A percentile compares a stretch with the other conserved stretches of the same genome.
Evolutionary conservation across 306 rosid genomes (phyloP).

Genomic region (Prosopis cineraria): DNA sequence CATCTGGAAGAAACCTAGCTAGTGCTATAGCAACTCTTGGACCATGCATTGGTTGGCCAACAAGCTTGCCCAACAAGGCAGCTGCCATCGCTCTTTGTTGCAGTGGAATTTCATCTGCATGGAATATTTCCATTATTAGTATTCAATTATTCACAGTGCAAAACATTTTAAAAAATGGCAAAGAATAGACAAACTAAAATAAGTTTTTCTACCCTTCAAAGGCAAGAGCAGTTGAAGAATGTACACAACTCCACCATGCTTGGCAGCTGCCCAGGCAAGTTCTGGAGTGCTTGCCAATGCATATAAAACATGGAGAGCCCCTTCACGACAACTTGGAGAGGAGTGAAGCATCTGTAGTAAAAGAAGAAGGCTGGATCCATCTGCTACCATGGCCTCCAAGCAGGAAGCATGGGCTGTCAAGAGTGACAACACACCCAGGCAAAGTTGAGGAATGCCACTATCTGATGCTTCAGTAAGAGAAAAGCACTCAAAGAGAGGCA

Average conservation of each 20-base stretch:
- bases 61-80: constrained; percentile 94
- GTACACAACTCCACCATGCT: constrained; percentile 97
- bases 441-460: constrained; percentile 91
- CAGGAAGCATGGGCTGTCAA: constrained; percentile 96
- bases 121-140: constrained; percentile 33
- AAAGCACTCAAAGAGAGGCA: constrained; percentile 97
- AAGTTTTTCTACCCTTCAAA: constrained; percentile 66
- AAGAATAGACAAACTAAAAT: constrained; percentile 16
- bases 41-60: constrained; percentile 98
- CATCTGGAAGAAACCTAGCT: constrained; percentile 97
- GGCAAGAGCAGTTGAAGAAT: constrained; percentile 97
- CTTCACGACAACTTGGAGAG: constrained; percentile 93
- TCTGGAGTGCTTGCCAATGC: constrained; percentile 96
- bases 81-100: constrained; percentile 98
- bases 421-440: constrained; percentile 86
- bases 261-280: constrained; percentile 99
- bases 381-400: constrained; percentile 99
- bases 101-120: constrained; percentile 85
- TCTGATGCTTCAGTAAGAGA: constrained; percentile 80
- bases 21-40: constrained; percentile 96
- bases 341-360: constrained; percentile 95
- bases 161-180: constrained; percentile 11
- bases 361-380: constrained; percentile 95
- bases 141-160: constrained; percentile 19
- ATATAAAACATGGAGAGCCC: constrained; percentile 96